Percentiles rank a stretch among this genome's conserved stretches.
These are phyloP conservation scores for Collybiopsis confluens DNA, from an alignment of 768 basidiomycete species.

Conservation along the genomic window DNA sequence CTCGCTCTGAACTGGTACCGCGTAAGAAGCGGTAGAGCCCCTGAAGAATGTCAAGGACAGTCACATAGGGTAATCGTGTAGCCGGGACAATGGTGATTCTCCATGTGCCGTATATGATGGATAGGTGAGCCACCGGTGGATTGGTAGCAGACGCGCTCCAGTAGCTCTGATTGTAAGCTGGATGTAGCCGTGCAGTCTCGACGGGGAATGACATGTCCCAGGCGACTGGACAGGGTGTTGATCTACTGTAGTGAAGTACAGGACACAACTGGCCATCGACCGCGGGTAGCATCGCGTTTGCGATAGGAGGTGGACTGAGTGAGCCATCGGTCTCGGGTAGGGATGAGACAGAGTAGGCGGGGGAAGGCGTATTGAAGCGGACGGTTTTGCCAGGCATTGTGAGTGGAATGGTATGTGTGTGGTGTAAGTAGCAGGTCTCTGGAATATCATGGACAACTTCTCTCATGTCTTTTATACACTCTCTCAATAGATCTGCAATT, in stretches of 20 bases:
- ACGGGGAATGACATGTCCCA: conserved; percentile 15
- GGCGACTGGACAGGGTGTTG: background rate
- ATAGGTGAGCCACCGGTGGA: conserved; percentile 5
- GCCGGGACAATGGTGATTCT: background rate
- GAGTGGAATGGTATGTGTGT: background rate
- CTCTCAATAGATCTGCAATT: background rate
- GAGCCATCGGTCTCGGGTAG: conserved; percentile 18
- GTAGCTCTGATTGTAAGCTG: background rate
- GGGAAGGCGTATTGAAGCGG: conserved; percentile 15
- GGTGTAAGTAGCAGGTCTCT: background rate
- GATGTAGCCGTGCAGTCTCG: conserved; percentile 1
- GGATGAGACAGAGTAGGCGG: conserved; percentile 12
- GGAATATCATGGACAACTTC: background rate
- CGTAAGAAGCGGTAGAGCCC: conserved; percentile 6
- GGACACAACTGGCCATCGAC: conserved; percentile 11
- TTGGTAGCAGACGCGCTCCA: conserved; percentile 6
- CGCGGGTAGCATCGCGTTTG: background rate
- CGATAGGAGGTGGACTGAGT: conserved; percentile 12
- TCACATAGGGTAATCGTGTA: conserved; percentile 1
- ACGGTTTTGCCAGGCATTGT: conserved; percentile 11
- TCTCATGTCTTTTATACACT: conserved; percentile 1
- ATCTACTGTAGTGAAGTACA: background rate
- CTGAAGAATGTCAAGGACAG: conserved; percentile 11
- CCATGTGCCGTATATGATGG: conserved; percentile 5
- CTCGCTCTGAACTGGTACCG: background rate